Evolutionary conservation across 139 green algal species (phyloP), one percentile per base, ranked within the genome.

Genomic region (Pleodorina starrii): DNA sequence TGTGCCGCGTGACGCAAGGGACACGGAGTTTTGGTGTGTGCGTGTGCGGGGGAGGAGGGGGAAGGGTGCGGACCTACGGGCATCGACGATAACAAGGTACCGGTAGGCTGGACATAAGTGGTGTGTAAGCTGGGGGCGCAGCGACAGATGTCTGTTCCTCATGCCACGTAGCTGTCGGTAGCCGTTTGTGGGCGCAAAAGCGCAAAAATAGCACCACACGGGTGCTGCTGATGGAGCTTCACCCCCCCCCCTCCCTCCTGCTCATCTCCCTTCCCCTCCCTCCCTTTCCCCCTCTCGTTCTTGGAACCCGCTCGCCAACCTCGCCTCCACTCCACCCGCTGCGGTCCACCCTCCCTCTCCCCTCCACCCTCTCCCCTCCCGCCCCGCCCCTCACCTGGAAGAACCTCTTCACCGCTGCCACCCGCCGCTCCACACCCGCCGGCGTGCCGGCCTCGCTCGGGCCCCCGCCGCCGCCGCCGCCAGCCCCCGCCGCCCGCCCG

Each of bases 331-430:
- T n/a, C n/a, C n/a, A n/a, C 51, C 51, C 51, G 51, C 51, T 17
- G 14, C 14, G 14, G 14, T 60, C 51, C 51, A 14, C 51, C 51
- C 51, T 17, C 51, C 17, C 14, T 60, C 51, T 27, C 17, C 51
- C 51, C 51, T 17, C 51, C 51, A 14, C 14, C 17, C 51, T 60
- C 51, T 17, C 51, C 51, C 51, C 51, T 27, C 51, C 14, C 14
- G 17, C 14, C 51, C 51, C 51, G 17, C 51, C 51, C 12, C 87
- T 59, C 40, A 69, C 85, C 74, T 85, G 88, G 80, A 96, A 93
- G 63, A 94, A 91, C 16, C 10, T 69, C 85, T 94, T 93, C 2
- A 96, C 91, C 0, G 35, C 78, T 35, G 90, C 81, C 27, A 89
- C 88, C 23, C 85, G 88, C 75, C 54, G 59, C 32, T 87, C 85